Evolutionary conservation across 495 filamentous ascomycete species (phyloP).

Genomic region (Penicillium bialowiezense): DNA sequence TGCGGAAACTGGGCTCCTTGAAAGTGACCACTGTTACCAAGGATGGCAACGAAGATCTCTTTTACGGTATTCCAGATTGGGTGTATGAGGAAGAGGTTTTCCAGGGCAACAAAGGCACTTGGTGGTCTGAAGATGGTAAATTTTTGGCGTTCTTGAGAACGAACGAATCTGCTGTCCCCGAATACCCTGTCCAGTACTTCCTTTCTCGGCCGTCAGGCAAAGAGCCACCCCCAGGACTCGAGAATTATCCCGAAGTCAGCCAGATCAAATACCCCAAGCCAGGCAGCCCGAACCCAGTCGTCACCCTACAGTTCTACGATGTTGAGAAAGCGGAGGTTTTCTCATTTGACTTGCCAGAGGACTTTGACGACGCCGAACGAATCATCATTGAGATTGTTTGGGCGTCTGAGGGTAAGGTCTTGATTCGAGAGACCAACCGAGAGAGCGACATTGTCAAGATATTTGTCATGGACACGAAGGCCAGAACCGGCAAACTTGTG

Average conservation of each 20-base stretch:
- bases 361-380: slow-evolving; percentile 76
- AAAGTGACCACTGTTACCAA: slow-evolving; percentile 71
- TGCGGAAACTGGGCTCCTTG: slow-evolving; percentile 65
- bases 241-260: slow-evolving; percentile 86
- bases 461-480: slow-evolving; percentile 76
- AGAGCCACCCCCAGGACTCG: slow-evolving; percentile 65
- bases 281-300: slow-evolving; percentile 87
- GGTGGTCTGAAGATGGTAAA: slow-evolving; percentile 89
- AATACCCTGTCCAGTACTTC: slow-evolving; percentile 93
- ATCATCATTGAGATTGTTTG: slow-evolving; percentile 93
- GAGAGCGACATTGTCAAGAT: slow-evolving; percentile 89
- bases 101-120: slow-evolving; percentile 73
- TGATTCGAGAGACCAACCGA: slow-evolving; percentile 89
- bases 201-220: slow-evolving; percentile 81
- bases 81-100: slow-evolving; percentile 99
- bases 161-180: slow-evolving; percentile 87
- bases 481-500: slow-evolving; percentile 74
- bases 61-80: slow-evolving; percentile 98
- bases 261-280: slow-evolving; percentile 98
- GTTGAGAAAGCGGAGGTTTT: slow-evolving; percentile 77
- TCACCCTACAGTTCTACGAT: slow-evolving; percentile 86
- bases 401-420: slow-evolving; percentile 72
- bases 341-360: slow-evolving; percentile 68
- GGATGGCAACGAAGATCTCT: slow-evolving; percentile 81
- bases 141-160: slow-evolving; percentile 89